A percentile compares a stretch with the other conserved stretches of the same genome.
phyloP scores from a whole-genome alignment of 371 early-diverging fungal species.

The Actinomortierella ambigua region DNA sequence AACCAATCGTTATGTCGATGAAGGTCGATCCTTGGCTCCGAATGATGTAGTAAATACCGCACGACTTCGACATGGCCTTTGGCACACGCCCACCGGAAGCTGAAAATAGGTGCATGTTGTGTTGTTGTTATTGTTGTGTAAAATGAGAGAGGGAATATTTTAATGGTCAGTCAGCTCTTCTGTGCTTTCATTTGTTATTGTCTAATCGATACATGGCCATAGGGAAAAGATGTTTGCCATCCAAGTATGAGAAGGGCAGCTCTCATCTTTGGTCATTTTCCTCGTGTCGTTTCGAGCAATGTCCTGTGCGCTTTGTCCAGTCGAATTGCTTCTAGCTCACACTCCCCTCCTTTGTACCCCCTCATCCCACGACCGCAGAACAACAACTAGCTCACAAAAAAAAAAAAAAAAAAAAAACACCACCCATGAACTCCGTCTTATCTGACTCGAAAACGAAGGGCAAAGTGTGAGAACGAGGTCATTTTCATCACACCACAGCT shows the following conservation, averaged over 20 bases:
- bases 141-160: neutral
- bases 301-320: too few species aligned
- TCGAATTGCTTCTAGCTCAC: too few species aligned
- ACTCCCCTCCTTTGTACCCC: too few species aligned
- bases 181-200: neutral
- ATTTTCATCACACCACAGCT: too few species aligned
- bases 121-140: too few species aligned
- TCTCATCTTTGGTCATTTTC: neutral
- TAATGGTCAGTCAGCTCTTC: too few species aligned
- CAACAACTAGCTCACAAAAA: too few species aligned
- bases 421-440: too few species aligned
- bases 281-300: neutral
- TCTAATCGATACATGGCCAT: neutral
- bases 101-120: constrained; percentile 1
- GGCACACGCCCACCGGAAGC: constrained; percentile 46
- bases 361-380: too few species aligned
- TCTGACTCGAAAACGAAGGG: too few species aligned
- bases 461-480: too few species aligned
- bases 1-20: constrained; percentile 38
- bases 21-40: constrained; percentile 30
- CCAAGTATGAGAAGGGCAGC: neutral
- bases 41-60: constrained; percentile 10
- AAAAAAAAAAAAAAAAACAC: too few species aligned
- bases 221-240: neutral
- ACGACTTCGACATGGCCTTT: constrained; percentile 34